Evolutionary conservation across 1,284 basidiomycete genomes (phyloP), one percentile per base, ranked within the genome.

Genomic region (Sanghuangporus weigelae): DNA sequence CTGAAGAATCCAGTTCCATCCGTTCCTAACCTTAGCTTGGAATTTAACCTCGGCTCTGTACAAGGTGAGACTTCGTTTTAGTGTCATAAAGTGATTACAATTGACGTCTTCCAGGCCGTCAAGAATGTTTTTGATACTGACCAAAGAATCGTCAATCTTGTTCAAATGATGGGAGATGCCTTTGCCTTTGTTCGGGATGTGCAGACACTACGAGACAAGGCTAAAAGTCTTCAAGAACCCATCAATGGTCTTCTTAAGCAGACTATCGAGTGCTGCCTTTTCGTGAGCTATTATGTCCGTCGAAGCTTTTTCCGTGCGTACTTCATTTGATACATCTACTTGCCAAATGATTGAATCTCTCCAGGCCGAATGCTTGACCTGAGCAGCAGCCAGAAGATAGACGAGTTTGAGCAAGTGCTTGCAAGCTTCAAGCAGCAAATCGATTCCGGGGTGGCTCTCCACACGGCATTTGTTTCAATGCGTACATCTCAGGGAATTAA

Each of bases 211-310:
- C 21, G 11, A 2, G 42, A 46, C 19, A 66, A 64, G 51, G 40
- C 44, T 31, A 16, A 64, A 39, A 14, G 14, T 19, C 62, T 66
- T 35, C 35, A 31, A 40, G 19, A 42, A 19, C 36, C 42, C 19
- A 59, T 60, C 16, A 36, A 39, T 2, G n/a, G 11, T 1, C 38
- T 66, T 11, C 26, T 63, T 4, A 35, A 54, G 26, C 64, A 66
- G 62, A 63, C 44, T 10, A 54, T 23, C 16, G 64, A 66, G 40
- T 66, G 62, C 39, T 56, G 46, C 12, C 23, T 66, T 7, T 66
- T 66, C 36, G 59, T 66, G 6, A 44, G 26, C 11, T n/a, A 66
- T 16, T 66, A 63, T 59, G 21, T 44, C 7, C 40, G 56, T 14
- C 64, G 49, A 26, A 39, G 63, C 10, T 66, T 63, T 16, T 3